phyloP scores from a whole-genome alignment of 176 grass and related monocot genomes.

The barley (Hordeum vulgare) region DNA sequence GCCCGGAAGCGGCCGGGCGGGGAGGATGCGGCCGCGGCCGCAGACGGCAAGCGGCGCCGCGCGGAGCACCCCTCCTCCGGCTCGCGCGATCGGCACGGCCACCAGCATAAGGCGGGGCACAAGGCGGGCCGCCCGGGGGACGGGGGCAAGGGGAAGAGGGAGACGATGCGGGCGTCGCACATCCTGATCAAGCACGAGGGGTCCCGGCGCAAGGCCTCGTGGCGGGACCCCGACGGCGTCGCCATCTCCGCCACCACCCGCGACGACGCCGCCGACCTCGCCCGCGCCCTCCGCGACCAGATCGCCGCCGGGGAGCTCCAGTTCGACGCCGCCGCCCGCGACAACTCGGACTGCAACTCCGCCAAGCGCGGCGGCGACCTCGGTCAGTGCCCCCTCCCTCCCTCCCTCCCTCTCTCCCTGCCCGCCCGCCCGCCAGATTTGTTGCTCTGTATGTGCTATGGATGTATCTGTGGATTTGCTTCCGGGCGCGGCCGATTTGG shows the following conservation, averaged over 20 bases:
- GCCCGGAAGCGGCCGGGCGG: constrained; percentile 34
- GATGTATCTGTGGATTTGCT: constrained; percentile 2
- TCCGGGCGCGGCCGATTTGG: background rate
- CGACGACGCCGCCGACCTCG: constrained; percentile 62
- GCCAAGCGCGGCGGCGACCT: constrained; percentile 93
- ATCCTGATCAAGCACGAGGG: constrained; percentile 97
- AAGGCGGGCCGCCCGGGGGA: background rate
- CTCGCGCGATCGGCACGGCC: constrained; percentile 12
- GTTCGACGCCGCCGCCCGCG: constrained; percentile 61
- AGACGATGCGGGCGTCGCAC: constrained; percentile 68
- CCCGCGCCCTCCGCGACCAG: constrained; percentile 54
- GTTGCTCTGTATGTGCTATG: background rate
- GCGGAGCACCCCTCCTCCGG: constrained; percentile 18
- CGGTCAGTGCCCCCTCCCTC: constrained; percentile 34
- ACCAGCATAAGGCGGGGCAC: background rate
- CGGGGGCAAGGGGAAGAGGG: constrained; percentile 13
- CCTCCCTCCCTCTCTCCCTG: background rate
- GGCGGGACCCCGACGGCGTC: constrained; percentile 75
- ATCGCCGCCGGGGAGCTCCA: constrained; percentile 50
- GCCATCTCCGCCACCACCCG: constrained; percentile 81
- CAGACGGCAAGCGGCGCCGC: constrained; percentile 35
- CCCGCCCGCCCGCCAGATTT: background rate
- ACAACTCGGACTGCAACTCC: constrained; percentile 84
- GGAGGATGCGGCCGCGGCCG: constrained; percentile 5
- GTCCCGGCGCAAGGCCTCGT: constrained; percentile 81